Evolutionary conservation across 176 grass and related monocot genomes (phyloP), one percentile per base, ranked within the genome.

Genomic region (Alloteropsis semialata): DNA sequence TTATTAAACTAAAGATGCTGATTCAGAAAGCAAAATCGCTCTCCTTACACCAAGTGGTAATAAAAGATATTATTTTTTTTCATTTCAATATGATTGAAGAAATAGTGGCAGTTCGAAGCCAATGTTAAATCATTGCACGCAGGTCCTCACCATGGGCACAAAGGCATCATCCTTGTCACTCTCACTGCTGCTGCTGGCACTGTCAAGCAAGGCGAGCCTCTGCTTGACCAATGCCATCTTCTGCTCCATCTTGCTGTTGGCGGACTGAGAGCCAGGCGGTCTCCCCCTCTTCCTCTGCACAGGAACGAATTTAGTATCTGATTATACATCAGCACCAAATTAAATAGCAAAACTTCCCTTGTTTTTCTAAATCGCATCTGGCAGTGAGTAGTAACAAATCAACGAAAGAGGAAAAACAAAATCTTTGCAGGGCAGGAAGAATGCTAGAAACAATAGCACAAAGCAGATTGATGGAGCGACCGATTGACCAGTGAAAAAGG

Each of bases 281-380:
- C n/a, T 81, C 63, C 77, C 70, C 61, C 87, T 81, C 82, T 77
- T 89, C 76, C 14, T 80, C 88, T 85, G 43, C 59, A 85, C 37
- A 69, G 2, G 32, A 56, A 43, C 19, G 8, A 34, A 61, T 72
- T 83, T 10, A 58, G 14, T 29, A 34, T 36, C 9, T 1, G 11
- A 16, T n/a, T 24, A 79, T 33, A 33, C 18, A 66, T 33, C 27
- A 72, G 16, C 10, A 53, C 22, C 1, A 3, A 80, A 56, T 21
- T 17, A 66, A 57, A 74, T 2, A 66, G 10, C 34, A 18, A 25
- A 6, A 6, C 36, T 55, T 43, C 12, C 16, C 15, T 42, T 10
- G 8, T 64, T 63, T 64, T 63, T 11, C 8, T 11, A 44, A 76
- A 32, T 53, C n/a, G 10, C 59, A 75, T 37, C 45, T 27, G 13